Conservation (phyloP, 208 protist species). For the Entamoeba invadens region DNA sequence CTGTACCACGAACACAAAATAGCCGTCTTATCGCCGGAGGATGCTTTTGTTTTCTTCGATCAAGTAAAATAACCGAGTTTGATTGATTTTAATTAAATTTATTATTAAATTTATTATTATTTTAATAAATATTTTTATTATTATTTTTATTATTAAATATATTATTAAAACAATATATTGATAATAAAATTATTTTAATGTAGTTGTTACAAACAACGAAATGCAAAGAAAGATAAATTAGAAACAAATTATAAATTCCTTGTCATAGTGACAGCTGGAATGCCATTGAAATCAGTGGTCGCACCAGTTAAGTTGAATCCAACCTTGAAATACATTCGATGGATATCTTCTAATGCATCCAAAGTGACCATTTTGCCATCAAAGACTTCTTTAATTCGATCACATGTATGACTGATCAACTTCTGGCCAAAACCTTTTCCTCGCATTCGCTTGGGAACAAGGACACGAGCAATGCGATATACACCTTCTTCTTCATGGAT, state of each 20-base stretch:
- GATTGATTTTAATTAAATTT: too few species aligned
- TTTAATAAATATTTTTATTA: too few species aligned
- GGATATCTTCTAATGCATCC: background rate
- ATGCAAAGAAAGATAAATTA: too few species aligned
- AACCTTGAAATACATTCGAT: background rate
- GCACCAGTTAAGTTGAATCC: background rate
- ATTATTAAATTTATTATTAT: too few species aligned
- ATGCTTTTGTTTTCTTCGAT: background rate
- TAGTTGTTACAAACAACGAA: too few species aligned
- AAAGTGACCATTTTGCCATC: background rate
- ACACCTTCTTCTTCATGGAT: background rate
- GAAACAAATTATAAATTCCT: background rate
- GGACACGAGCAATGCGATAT: background rate
- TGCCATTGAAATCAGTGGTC: background rate
- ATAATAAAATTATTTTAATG: too few species aligned
- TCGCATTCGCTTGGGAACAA: background rate
- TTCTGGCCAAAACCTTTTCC: background rate
- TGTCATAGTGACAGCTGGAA: background rate
- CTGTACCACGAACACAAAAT: background rate
- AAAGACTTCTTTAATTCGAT: background rate
- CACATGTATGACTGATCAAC: background rate
- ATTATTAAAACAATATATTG: too few species aligned
- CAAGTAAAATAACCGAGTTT: background rate
- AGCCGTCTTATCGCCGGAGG: background rate
- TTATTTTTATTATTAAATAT: too few species aligned